Base-by-base conservation (phyloP, 495 filamentous ascomycete species). In the Patellaria atrata region DNA sequence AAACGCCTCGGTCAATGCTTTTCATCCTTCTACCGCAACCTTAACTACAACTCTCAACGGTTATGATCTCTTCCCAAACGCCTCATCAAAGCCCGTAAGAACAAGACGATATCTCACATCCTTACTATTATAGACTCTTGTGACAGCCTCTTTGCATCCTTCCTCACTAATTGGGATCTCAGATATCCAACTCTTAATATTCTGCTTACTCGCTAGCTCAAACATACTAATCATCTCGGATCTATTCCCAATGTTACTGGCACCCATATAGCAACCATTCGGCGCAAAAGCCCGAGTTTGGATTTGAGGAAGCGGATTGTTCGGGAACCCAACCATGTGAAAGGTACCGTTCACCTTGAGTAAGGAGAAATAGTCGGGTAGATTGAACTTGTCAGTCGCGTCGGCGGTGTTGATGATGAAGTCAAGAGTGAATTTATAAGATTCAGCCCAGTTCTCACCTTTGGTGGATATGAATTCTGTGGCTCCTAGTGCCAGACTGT, bases 301-400 rank as follows among this genome's bases (percentile, higher is more conserved):
- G 38, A 94, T 67, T 34, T 65, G 58, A 27, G 81, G 73, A 1
- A 82, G 67, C n/a, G 76, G 71, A 24, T 77, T 73, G 49, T 92
- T 83, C 2, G 85, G 85, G 41, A 93, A 58, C 1, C 86, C 85
- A 25, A 89, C 81, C 35, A 72, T 77, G 38, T 92, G 68, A 71
- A 83, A 87, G 38, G 64, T 68, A 37, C 80, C 83, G 55, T 84
- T 82, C 37, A 93, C 73, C 53, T 85, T 81, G 45, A 94, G 68
- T 41, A 83, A 70, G 30, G 66, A 69, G 41, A 91, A 62, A 52
- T 92, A 93, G 7, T 73, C 68, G 30, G 61, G 51, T 18, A 92
- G 48, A 48, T 80, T 65, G 57, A 82, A 77, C 37, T 67, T 62
- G 58, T 77, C 50, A 14, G 75, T 79, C 43, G 70, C 70, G 47